These are phyloP conservation scores for Murraya paniculata DNA, from an alignment of 345 rosid genomes.

Conservation along the genomic window DNA sequence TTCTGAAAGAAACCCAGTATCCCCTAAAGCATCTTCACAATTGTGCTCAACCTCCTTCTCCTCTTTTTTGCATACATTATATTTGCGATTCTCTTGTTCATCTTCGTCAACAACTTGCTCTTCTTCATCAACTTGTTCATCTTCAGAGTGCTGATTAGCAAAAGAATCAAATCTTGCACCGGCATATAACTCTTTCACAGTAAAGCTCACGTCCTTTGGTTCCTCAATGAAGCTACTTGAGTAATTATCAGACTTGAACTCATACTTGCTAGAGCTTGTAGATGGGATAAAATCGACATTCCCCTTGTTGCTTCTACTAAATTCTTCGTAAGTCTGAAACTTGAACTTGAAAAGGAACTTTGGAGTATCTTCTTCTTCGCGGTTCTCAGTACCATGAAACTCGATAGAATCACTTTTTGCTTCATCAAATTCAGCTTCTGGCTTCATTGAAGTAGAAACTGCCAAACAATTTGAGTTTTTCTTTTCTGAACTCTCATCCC, in stretches of 20 bases:
- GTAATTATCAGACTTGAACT: conserved; percentile 29
- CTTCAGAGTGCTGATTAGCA: background rate
- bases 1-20: conserved; percentile 39
- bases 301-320: conserved; percentile 25
- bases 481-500: conserved; percentile 15
- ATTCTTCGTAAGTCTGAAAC: conserved; percentile 53
- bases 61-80: conserved; percentile 3
- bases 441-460: conserved; percentile 9
- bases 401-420: conserved; percentile 12
- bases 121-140: conserved; percentile 6
- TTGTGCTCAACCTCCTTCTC: background rate
- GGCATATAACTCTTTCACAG: conserved; percentile 32
- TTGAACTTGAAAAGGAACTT: conserved; percentile 62
- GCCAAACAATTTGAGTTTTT: conserved; percentile 19
- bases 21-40: conserved; percentile 17
- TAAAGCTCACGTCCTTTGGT: conserved; percentile 41
- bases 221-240: conserved; percentile 37
- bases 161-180: conserved; percentile 17
- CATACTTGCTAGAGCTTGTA: conserved; percentile 38
- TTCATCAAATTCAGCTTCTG: conserved; percentile 21
- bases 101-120: conserved; percentile 21
- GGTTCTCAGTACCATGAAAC: conserved; percentile 12
- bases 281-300: conserved; percentile 23
- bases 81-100: conserved; percentile 16
- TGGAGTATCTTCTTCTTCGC: conserved; percentile 37